Conservation (phyloP, 352 stramenopile genomes). For the Pythium sukuiense region DNA sequence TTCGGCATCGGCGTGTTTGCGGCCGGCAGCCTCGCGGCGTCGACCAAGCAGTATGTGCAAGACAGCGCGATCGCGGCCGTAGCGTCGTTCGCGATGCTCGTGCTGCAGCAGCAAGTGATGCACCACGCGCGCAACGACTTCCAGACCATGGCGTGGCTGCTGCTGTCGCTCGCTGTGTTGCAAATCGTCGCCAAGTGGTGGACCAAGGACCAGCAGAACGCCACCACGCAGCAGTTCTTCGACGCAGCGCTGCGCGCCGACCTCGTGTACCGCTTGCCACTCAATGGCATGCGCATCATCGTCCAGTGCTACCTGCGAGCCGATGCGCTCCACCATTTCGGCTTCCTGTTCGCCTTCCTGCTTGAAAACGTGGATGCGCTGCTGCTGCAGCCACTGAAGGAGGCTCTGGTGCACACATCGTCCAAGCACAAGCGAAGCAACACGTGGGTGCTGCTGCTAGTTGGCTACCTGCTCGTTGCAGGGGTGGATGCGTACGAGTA, state of each 20-base stretch:
- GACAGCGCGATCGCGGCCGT: constrained; percentile 26
- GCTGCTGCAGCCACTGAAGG: constrained; percentile 47
- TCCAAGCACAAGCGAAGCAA: constrained; percentile 16
- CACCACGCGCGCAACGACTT: constrained; percentile 33
- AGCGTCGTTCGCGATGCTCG: constrained; percentile 32
- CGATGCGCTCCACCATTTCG: constrained; percentile 67
- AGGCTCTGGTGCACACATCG: constrained; percentile 14
- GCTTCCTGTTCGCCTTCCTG: constrained; percentile 70
- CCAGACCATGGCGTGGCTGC: constrained; percentile 30
- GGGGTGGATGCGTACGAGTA: constrained; percentile 65
- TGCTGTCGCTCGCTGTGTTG: constrained; percentile 23
- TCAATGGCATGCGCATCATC: constrained; percentile 42
- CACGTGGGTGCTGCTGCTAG: constrained; percentile 38
- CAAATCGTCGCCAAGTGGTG: constrained; percentile 24
- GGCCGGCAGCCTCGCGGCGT: constrained; percentile 13
- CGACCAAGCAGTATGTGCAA: constrained; percentile 26
- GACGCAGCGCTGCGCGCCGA: constrained; percentile 13
- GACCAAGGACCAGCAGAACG: constrained; percentile 26
- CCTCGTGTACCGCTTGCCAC: constrained; percentile 24
- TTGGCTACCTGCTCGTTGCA: constrained; percentile 59
- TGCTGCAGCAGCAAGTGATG: constrained; percentile 32
- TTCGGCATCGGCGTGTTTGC: constrained; percentile 21
- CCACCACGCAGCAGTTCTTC: constrained; percentile 28
- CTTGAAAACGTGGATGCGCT: constrained; percentile 50
- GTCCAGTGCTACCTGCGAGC: constrained; percentile 46